Percentiles rank a stretch among this genome's conserved stretches.
Evolutionary conservation across 2,329 filamentous ascomycete species (phyloP).

Genomic region (Cercospora brassicicola): DNA sequence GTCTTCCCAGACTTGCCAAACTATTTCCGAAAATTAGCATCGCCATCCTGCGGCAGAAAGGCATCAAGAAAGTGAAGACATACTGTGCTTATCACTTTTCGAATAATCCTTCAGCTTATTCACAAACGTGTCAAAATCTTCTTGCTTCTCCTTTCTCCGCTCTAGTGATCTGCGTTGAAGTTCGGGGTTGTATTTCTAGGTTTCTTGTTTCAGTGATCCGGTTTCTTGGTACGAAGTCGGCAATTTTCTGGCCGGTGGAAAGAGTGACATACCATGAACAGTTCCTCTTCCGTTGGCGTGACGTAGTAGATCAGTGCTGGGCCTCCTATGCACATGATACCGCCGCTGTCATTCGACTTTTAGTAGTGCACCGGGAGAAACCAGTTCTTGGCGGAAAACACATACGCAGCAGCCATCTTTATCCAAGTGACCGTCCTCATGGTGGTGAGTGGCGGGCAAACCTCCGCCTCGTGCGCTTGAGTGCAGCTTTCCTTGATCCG

Average conservation of each 20-base stretch:
- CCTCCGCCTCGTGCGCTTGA: conserved; percentile 26
- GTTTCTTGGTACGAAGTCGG: not conserved
- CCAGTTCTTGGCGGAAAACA: not conserved
- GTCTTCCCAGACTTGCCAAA: conserved; percentile 42
- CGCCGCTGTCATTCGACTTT: conserved; percentile 57
- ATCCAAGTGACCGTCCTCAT: conserved; percentile 55
- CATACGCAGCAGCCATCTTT: conserved; percentile 73
- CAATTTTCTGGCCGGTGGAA: not conserved
- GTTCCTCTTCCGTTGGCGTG: conserved; percentile 83
- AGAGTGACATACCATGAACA: conserved; percentile 61
- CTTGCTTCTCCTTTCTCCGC: conserved; percentile 69
- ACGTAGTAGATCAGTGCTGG: conserved; percentile 80
- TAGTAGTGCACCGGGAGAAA: not conserved
- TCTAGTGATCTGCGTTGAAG: conserved; percentile 87
- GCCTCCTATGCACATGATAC: conserved; percentile 73
- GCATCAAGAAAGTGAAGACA: conserved; percentile 37
- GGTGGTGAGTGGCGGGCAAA: not conserved
- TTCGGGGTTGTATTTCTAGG: conserved; percentile 82
- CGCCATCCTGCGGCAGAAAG: not conserved
- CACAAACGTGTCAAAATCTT: conserved; percentile 90
- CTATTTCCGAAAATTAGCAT: conserved; percentile 23
- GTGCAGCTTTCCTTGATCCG: not conserved
- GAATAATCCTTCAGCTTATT: conserved; percentile 80
- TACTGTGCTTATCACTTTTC: conserved; percentile 89
- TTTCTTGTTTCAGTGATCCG: not conserved